A percentile compares a stretch with the other conserved stretches of the same genome.
Evolutionary conservation across 306 rosid species (phyloP).

Genomic region (Glycine tomentella): DNA sequence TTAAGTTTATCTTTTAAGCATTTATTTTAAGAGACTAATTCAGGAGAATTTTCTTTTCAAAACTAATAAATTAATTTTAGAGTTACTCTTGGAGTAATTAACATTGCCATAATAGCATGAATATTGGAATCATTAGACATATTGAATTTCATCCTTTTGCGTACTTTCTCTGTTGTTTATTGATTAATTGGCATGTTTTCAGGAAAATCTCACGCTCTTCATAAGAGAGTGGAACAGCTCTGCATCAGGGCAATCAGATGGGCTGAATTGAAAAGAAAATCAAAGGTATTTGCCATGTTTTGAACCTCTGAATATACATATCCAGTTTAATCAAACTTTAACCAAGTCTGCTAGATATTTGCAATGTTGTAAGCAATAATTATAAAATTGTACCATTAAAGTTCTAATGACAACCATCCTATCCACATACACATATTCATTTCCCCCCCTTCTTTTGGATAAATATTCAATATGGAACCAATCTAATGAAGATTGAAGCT

Average conservation of each 20-base stretch:
- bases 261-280: constrained; percentile 61
- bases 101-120: neutral
- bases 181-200: constrained; percentile 33
- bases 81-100: neutral
- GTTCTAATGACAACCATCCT: neutral
- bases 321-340: constrained; percentile 31
- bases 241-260: constrained; percentile 62
- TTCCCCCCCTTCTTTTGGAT: neutral
- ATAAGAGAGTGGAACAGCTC: constrained; percentile 65
- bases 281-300: constrained; percentile 52
- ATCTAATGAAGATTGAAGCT: neutral
- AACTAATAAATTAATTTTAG: neutral
- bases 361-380: neutral
- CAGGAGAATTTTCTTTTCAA: neutral
- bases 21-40: neutral
- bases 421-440: neutral
- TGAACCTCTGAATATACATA: neutral
- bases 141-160: neutral
- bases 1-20: neutral
- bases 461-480: neutral
- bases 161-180: constrained; percentile 16
- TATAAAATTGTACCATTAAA: neutral
- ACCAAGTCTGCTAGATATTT: neutral
- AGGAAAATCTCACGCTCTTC: constrained; percentile 68
- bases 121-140: neutral